Base-by-base conservation (phyloP, 73 alveolate species). In the Paramecium tetraurelia region DNA sequence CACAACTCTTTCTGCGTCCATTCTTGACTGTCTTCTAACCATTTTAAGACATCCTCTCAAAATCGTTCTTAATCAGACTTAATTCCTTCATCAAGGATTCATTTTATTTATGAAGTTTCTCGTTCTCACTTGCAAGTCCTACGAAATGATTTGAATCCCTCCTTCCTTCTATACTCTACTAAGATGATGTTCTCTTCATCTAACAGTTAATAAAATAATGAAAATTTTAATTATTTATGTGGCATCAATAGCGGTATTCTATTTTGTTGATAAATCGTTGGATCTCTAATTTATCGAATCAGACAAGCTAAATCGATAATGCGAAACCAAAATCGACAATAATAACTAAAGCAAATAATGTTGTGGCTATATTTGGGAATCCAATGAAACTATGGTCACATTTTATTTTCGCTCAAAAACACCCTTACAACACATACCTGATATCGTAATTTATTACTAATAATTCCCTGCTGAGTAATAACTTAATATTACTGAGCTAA, bases 61-160 rank as follows among this genome's bases (percentile, higher is more conserved):
- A 72, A 72, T 72, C 86, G 35, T 33, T 36, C 40, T 18, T 31
- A 36, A 72, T 72, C 3, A 72, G 59, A 16, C 59, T 40, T 35
- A 72, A 38, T 40, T 72, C 86, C 40, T 72, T 71, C 86, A 71
- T 71, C 40, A 72, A 38, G 33, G 86, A 36, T 72, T 40, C 59
- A 7, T 72, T 72, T 72, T 72, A 38, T 12, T 72, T 72, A 3
- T 12, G 59, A 29, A 72, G 46, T 72, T 33, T 40, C 35, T 72
- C 86, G 7, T 72, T 72, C 59, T 72, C 86, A 38, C 48, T 27
- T 50, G 24, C 14, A 12, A 63, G 48, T 2, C 84, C 46, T 0
- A 27, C 46, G 16, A 63, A 6, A 33, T 33, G 41, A 31, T 11
- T 31, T 27, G 84, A 63, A 31, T 63, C 84, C 31, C 84, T 27